A percentile compares a stretch with the other conserved stretches of the same genome.
Evolutionary conservation across 73 alveolate genomes (phyloP).

Genomic region (Uronychia binucleata): DNA sequence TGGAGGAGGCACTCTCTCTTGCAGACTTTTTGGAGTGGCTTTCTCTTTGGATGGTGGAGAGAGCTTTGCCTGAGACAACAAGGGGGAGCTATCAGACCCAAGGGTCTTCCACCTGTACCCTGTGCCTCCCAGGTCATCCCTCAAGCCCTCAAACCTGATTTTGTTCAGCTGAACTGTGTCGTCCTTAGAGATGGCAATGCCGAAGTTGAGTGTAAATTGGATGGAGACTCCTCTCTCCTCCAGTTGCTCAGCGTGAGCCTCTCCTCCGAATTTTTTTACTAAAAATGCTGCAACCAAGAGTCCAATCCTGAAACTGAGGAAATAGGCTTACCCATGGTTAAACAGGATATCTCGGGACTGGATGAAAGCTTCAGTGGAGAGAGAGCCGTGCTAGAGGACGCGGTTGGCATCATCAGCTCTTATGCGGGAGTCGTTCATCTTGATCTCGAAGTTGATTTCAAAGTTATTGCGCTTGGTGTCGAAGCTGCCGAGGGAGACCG

Average conservation of each 20-base stretch:
- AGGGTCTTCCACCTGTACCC: not conserved
- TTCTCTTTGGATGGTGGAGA: too few relatives aligned
- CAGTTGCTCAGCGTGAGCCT: not conserved
- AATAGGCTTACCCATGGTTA: not conserved
- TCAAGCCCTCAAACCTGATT: not conserved
- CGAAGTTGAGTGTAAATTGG: not conserved
- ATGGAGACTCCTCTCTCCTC: not conserved
- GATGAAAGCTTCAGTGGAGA: not conserved
- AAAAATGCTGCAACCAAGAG: not conserved
- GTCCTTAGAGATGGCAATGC: not conserved
- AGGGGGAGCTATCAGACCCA: too few relatives aligned
- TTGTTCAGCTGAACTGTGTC: not conserved
- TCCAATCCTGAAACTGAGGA: not conserved
- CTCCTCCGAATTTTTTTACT: not conserved
- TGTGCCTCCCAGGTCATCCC: not conserved
- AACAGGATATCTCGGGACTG: not conserved
- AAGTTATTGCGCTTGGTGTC: not conserved
- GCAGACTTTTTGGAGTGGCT: too few relatives aligned
- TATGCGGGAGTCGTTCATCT: not conserved
- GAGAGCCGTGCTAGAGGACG: not conserved
- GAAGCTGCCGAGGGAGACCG: not conserved
- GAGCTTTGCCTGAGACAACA: too few relatives aligned
- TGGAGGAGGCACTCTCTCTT: too few relatives aligned
- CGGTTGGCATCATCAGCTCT: not conserved
- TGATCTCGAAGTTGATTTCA: not conserved